phyloP scores from a whole-genome alignment of 2,329 filamentous ascomycete genomes.

The Aspergillus thermomutatus region DNA sequence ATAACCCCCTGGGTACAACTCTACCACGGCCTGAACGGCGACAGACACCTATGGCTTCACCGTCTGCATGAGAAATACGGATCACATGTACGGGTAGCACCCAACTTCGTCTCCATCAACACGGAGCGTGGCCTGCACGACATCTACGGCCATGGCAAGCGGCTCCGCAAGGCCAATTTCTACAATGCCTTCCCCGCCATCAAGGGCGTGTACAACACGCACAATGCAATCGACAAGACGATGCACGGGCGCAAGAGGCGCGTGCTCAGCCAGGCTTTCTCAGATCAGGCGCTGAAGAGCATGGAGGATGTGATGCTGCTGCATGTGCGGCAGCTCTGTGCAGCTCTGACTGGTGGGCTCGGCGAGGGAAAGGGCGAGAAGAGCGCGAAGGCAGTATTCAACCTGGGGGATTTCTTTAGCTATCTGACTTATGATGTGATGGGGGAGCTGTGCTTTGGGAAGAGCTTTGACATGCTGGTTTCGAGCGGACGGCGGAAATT shows the following conservation, averaged over 20 bases:
- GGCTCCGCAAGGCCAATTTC: constrained; percentile 62
- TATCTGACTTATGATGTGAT: constrained; percentile 51
- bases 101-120: constrained; percentile 76
- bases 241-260: constrained; percentile 68
- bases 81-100: constrained; percentile 67
- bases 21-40: constrained; percentile 72
- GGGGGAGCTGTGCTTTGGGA: constrained; percentile 51
- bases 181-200: constrained; percentile 71
- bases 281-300: constrained; percentile 62
- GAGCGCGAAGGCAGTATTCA: constrained; percentile 23
- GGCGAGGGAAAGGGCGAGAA: constrained; percentile 8
- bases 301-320: constrained; percentile 66
- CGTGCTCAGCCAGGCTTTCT: constrained; percentile 70
- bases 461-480: constrained; percentile 50
- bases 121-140: constrained; percentile 55
- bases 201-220: constrained; percentile 62
- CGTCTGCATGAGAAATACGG: constrained; percentile 70
- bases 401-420: constrained; percentile 38
- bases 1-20: constrained; percentile 54
- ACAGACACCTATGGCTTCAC: constrained; percentile 71
- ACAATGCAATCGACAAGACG: constrained; percentile 67
- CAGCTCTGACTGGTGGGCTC: constrained; percentile 21
- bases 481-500: constrained; percentile 56
- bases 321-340: constrained; percentile 65
- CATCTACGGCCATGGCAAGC: constrained; percentile 41